Evolutionary conservation across 1,139 yeast genomes (phyloP), one percentile per base, ranked within the genome.

Genomic region (Saccharomyces hybrid): DNA sequence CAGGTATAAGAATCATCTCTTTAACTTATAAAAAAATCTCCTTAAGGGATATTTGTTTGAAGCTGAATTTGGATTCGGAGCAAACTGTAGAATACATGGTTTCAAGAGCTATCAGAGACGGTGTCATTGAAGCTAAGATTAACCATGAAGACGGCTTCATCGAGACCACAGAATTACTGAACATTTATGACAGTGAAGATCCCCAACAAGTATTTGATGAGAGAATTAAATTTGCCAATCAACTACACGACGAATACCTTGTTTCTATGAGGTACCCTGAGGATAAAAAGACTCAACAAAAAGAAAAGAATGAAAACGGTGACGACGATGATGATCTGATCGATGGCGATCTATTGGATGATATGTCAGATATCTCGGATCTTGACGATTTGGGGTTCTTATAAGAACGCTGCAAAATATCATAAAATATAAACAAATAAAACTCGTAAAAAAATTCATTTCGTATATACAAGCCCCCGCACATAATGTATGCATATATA

Each of bases 31-130:
- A 95, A 55, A 86, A 84, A 69, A 93, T 95, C 58, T 88, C 97
- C 2, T 79, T 95, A 66, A 88, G 87, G 73, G 99, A 95, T 69
- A 81, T 82, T 53, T 95, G 99, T 73, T 81, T 93, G 66, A 88
- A 93, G 69, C 80, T 95, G 66, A 93, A 88, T 63, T 80, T 95
- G 62, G 99, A 93, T 65, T 84, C 93, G 46, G 99, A 95, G 74
- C 93, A 93, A 69, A 85, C 91, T 64, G 96, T 97, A 1, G 99
- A 95, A 74, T 95, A 93, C 70, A 91, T 93, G 69, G 96, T 93
- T 38, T 88, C 96, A 44, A 93, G 95, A 74, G 95, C 98, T 38
- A 93, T 95, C 58, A 84, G 96, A 67, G 99, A 95, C 71, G 97
- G 96, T 55, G 99, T 95, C 53, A 89, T 95, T 70, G 99, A 93